Base-by-base conservation (phyloP, 1,284 basidiomycete genomes). In the Leccinum insigne region DNA sequence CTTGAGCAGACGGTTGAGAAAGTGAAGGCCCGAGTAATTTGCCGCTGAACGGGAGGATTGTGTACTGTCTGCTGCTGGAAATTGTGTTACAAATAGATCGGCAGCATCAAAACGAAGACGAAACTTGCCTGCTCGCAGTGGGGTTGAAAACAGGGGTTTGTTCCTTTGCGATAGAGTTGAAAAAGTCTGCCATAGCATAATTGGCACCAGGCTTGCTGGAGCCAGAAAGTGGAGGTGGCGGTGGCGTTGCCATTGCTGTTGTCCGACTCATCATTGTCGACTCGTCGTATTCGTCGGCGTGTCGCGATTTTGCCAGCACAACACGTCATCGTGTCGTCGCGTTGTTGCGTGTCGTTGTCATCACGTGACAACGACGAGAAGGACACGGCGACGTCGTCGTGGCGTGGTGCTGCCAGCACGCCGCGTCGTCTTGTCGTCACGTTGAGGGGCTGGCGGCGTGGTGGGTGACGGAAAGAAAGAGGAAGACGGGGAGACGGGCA, bases 151-250 rank as follows among this genome's bases (percentile, higher is more conserved):
- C 89, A n/a, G 85, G 84, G 7, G 87, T 81, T 73, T 93, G 90
- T 65, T 93, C 89, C 62, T 88, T 86, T 77, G 98, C 96, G 71
- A 99, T 98, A n/a, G 93, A 88, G 60, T 86, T 82, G 80, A 99
- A 98, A 82, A 99, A 98, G 79, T 99, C 98, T 42, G 90, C 80
- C 64, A 93, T 83, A 21, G 83, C 82, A 65, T 84, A 73, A 68
- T 73, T 71, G n/a, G 68, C 66, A 26, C 69, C 69, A 29, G 73
- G 71, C 29, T 74, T 71, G 44, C 70, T 66, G 49, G 61, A 60
- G 29, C 73, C 65, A 32, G 77, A 64, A 47, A 73, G 60, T 9
- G 73, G 66, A 13, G 72, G 70, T 21, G 75, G 66, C 54, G 72
- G 70, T 40, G 38, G 38, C 38, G 38, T 40, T 40, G 38, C 35